Evolutionary conservation across 2,329 filamentous ascomycete species (phyloP), one percentile per base, ranked within the genome.

Genomic region (Coniochaeta sp.): DNA sequence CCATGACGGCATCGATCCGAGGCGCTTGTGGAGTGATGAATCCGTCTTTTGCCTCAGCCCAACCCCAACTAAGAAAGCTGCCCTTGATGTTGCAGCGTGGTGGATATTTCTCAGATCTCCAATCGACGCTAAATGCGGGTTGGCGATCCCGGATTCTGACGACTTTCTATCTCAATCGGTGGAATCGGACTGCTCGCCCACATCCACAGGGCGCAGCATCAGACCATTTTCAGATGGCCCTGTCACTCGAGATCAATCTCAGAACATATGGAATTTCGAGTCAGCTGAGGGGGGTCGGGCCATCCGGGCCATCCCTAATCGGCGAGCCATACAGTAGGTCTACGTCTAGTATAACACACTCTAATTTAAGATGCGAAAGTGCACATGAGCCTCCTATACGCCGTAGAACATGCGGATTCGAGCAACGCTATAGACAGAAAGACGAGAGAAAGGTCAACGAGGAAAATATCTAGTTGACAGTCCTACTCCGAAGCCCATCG

Each of bases 1-100:
- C 47, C 47, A 52, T 52, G 47, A 52, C 47, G 47, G 47, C 47
- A 52, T 52, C 47, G 47, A 52, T 52, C 22, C 47, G 47, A 28
- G 19, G 47, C 47, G 47, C 47, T 14, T 5, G 22, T 6, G 47
- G 22, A n/a, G 22, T 17, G 14, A 2, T 14, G 47, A 22, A 47
- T 24, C 42, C 40, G 5, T 22, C 40, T 8, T 22, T n/a, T 22
- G 10, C 4, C 4, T 22, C 40, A 44, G 10, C 4, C 4, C 19
- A 2, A 8, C 40, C 40, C 40, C 40, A 19, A 44, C 24, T 4
- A 4, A 4, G 8, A 9, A 9, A 24, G 42, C 22, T 47, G n/a
- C 16, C 47, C 26, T 28, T 17, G 22, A 28, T 9, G 47, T 52
- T 17, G 22, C 24, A 52, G 9, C 44, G 19, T 26, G 22, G 47